phyloP scores from a whole-genome alignment of 345 rosid species.

The Adansonia digitata region DNA sequence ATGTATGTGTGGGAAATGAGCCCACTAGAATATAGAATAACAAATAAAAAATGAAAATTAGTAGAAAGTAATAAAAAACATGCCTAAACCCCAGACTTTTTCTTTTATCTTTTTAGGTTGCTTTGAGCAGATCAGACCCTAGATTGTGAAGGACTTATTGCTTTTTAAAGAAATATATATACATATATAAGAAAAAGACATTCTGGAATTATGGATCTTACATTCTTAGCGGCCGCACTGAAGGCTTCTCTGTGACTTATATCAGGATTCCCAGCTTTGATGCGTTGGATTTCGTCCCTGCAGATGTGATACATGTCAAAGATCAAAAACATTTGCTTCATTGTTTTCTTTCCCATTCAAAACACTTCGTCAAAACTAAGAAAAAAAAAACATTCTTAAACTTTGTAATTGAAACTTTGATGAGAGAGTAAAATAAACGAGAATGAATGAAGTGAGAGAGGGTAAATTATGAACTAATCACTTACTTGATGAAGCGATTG shows the following conservation, averaged over 20 bases:
- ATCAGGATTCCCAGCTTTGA: slow-evolving; percentile 98
- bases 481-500: slow-evolving; percentile 98
- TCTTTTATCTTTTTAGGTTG: background rate
- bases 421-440: background rate
- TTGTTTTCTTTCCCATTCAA: background rate
- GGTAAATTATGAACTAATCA: background rate
- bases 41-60: background rate
- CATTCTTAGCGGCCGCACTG: slow-evolving; percentile 99
- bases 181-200: background rate
- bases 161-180: background rate
- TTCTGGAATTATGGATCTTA: slow-evolving; percentile 35
- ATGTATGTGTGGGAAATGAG: slow-evolving; percentile 97
- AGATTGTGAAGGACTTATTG: background rate
- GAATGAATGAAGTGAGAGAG: background rate
- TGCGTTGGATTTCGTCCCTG: slow-evolving; percentile 99
- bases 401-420: background rate
- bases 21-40: slow-evolving; percentile 55
- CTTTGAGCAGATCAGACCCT: background rate
- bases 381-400: background rate
- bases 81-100: background rate
- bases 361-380: background rate
- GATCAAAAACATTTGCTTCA: background rate
- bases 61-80: background rate
- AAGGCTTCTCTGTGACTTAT: slow-evolving; percentile 99
- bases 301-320: slow-evolving; percentile 10